phyloP scores from a whole-genome alignment of 257 asterid species.

The Nicotiana sylvestris region DNA sequence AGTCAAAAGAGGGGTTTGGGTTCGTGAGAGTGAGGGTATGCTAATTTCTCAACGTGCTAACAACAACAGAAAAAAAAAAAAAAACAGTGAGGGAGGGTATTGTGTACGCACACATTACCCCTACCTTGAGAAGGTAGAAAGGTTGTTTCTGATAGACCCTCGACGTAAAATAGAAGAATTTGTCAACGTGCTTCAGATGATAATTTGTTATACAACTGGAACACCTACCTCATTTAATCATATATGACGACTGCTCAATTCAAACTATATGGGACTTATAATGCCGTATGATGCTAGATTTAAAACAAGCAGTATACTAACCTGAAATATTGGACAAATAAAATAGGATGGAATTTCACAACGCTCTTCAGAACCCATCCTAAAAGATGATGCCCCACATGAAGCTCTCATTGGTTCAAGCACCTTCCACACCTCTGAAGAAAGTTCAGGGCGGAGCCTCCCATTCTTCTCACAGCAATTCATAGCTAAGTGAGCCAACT shows the following conservation, averaged over 20 bases:
- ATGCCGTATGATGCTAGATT: not conserved
- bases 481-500: constrained; percentile 76
- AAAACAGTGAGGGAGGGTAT: too few species aligned
- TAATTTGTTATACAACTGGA: not conserved
- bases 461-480: constrained; percentile 52
- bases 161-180: too few species aligned
- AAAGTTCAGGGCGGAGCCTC: constrained; percentile 67
- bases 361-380: constrained; percentile 42
- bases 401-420: constrained; percentile 80
- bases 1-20: not conserved
- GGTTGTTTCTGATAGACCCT: too few species aligned
- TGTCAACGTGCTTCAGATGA: not conserved
- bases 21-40: not conserved
- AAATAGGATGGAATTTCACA: constrained; percentile 60
- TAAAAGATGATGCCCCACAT: constrained; percentile 53
- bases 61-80: too few species aligned
- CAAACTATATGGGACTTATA: not conserved
- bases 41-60: not conserved
- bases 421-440: constrained; percentile 71
- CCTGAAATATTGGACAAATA: constrained; percentile 94
- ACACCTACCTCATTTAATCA: not conserved
- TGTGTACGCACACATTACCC: too few species aligned
- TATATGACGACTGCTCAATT: not conserved
- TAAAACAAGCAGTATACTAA: constrained; percentile 21
- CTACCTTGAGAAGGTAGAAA: too few species aligned